Evolutionary conservation across 257 asterid species (phyloP).

Genomic region (Primulina huaijiensis): DNA sequence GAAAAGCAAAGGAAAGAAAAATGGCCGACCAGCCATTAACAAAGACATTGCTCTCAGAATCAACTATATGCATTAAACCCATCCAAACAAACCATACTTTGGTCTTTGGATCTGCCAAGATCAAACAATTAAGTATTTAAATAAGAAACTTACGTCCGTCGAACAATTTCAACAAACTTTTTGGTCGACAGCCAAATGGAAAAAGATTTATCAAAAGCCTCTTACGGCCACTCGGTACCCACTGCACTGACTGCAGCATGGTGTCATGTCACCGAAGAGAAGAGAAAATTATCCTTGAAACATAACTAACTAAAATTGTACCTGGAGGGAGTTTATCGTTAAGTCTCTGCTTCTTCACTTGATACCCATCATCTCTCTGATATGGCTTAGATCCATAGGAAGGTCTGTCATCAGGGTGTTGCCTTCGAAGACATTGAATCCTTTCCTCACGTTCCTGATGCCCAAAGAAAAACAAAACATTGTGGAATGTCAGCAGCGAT

Average conservation of each 20-base stretch:
- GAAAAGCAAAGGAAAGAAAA: neutral
- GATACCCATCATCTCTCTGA: conserved; percentile 53
- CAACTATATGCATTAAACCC: neutral
- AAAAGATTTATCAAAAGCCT: conserved; percentile 5
- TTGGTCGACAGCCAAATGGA: neutral
- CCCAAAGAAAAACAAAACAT: conserved; percentile 2
- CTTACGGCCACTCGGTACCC: neutral
- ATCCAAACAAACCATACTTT: neutral
- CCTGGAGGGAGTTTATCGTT: conserved; percentile 85
- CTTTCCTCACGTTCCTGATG: conserved; percentile 91
- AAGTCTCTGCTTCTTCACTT: conserved; percentile 61
- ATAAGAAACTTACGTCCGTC: conserved; percentile 11
- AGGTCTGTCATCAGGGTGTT: conserved; percentile 64
- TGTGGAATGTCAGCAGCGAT: conserved; percentile 12
- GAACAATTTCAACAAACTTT: conserved; percentile 6
- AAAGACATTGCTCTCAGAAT: neutral
- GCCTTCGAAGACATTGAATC: conserved; percentile 58
- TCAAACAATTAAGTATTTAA: conserved; percentile 2
- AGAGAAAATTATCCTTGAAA: neutral
- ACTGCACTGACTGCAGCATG: conserved; percentile 7
- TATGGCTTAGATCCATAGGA: conserved; percentile 50
- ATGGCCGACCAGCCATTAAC: neutral
- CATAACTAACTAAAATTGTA: conserved; percentile 18
- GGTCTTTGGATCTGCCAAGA: neutral
- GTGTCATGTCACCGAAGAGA: neutral